A percentile compares a stretch with the other conserved stretches of the same genome.
Conservation (phyloP, 768 basidiomycete species). For the Suillus americanus region DNA sequence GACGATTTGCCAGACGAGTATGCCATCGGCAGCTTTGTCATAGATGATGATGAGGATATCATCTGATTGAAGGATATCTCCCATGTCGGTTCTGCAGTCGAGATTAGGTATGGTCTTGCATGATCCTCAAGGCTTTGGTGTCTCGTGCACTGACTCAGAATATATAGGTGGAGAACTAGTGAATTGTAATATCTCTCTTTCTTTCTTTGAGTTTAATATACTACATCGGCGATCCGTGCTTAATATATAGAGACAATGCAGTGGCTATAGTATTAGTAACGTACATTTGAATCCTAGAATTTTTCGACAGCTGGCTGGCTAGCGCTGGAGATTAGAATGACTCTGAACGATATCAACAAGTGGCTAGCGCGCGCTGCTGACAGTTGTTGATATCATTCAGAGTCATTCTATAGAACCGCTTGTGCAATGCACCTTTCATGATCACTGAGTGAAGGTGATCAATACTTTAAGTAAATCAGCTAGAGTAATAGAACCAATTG, state of each 20-base stretch:
- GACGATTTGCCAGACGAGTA: constrained; percentile 63
- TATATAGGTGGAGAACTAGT: background rate
- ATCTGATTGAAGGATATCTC: constrained; percentile 28
- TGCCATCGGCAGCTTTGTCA: constrained; percentile 74
- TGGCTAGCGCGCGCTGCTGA: too few relatives aligned
- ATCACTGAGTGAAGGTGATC: background rate
- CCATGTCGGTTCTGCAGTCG: background rate
- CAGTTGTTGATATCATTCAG: background rate
- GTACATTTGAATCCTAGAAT: background rate
- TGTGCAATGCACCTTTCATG: background rate
- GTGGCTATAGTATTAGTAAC: background rate
- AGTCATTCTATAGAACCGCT: background rate
- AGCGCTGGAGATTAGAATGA: too few relatives aligned
- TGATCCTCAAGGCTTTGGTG: background rate
- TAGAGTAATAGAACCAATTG: too few relatives aligned
- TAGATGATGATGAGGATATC: constrained; percentile 74
- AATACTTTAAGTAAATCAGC: background rate
- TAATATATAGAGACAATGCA: background rate
- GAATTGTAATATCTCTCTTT: background rate
- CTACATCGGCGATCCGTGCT: background rate
- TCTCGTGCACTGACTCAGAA: background rate
- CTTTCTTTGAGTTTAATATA: background rate
- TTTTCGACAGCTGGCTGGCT: too few relatives aligned
- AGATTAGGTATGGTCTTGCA: background rate
- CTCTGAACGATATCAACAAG: too few relatives aligned